Percentiles rank a stretch among this genome's conserved stretches.
Evolutionary conservation across 2,329 filamentous ascomycete species (phyloP).

Genomic region (Pseudogymnoascus sp.): DNA sequence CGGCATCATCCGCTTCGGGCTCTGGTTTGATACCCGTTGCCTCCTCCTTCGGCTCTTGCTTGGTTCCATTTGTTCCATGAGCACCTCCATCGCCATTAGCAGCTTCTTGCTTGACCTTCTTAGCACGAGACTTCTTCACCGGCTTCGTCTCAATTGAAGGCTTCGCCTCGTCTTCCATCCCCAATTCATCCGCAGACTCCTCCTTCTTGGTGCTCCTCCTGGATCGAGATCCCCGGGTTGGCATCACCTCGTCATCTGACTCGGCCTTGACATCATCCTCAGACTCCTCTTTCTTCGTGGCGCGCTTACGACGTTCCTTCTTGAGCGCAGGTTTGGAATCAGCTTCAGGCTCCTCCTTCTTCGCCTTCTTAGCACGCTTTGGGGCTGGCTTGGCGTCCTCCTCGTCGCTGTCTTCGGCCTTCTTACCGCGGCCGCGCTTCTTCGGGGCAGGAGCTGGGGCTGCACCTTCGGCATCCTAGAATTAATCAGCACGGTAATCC

Average conservation of each 20-base stretch:
- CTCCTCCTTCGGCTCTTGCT: not conserved
- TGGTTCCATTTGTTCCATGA: not conserved
- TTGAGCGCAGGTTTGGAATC: slow-evolving; percentile 10
- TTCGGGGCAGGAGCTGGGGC: slow-evolving; percentile 26
- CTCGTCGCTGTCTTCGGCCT: slow-evolving; percentile 17
- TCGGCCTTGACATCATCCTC: slow-evolving; percentile 12
- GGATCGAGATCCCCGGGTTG: slow-evolving; percentile 19
- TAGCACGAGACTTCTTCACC: slow-evolving; percentile 23
- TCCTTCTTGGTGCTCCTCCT: slow-evolving; percentile 31
- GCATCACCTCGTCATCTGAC: slow-evolving; percentile 11
- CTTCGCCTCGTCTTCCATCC: not conserved
- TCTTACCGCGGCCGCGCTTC: slow-evolving; percentile 30
- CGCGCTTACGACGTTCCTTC: slow-evolving; percentile 29
- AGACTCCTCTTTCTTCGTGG: slow-evolving; percentile 24
- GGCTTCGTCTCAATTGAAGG: slow-evolving; percentile 9
- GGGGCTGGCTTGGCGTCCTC: slow-evolving; percentile 11
- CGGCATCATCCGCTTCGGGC: slow-evolving; percentile 23
- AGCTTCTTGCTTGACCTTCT: slow-evolving; percentile 16
- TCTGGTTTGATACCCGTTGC: slow-evolving; percentile 7
- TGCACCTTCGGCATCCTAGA: slow-evolving; percentile 9
- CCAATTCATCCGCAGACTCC: slow-evolving; percentile 25
- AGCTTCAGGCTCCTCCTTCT: slow-evolving; percentile 8
- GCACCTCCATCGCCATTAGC: not conserved
- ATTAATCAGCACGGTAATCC: slow-evolving; percentile 11
- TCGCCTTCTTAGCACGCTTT: slow-evolving; percentile 9